Evolutionary conservation across 1,139 yeast genomes (phyloP), one percentile per base, ranked within the genome.

Genomic region (Kurtzmaniella quercitrusa): DNA sequence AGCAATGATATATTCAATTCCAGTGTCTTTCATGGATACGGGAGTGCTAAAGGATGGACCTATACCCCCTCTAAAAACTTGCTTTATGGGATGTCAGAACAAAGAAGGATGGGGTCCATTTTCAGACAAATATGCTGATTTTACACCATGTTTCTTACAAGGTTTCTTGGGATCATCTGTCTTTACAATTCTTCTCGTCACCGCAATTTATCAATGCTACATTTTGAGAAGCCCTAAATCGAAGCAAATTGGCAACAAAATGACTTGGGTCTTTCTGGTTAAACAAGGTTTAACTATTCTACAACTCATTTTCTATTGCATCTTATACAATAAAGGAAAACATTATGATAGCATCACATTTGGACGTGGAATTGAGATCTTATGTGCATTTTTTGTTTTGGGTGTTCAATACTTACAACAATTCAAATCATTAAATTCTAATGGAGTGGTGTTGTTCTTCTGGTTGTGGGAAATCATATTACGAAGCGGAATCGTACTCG

Each of bases 141-240:
- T 42, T 21, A 39, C 44, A 2, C 41, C 41, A n/a, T 42, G 44
- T 18, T 42, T 42, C 21, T 38, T 38, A 15, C 44, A 42, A 33
- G 44, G 44, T 14, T 30, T 38, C 21, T 38, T 38, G 15, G 43
- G 39, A 9, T 14, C 39, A 8, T 4, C 30, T 18, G n/a, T 35
- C 14, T 42, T 38, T 59, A 8, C 52, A 61, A 1, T 49, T 65
- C 20, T 46, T 67, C 3, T 48, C 58, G 15, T 68, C 55, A 44
- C 70, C 74, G 76, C 67, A 66, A 1, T 20, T 55, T 5, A 53
- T 56, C 17, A 45, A 55, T 3, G 9, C 56, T 5, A 20, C 56
- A 14, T 53, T 14, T 23, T 30, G 8, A 28, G 39, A 3, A 26
- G 23, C 22, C 33, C 19, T 9, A 26, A 23, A 11, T 6, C 20